A percentile compares a stretch with the other conserved stretches of the same genome.
Conservation (phyloP, 2,329 filamentous ascomycete species). For the Hawksworthiomyces lignivorus region DNA sequence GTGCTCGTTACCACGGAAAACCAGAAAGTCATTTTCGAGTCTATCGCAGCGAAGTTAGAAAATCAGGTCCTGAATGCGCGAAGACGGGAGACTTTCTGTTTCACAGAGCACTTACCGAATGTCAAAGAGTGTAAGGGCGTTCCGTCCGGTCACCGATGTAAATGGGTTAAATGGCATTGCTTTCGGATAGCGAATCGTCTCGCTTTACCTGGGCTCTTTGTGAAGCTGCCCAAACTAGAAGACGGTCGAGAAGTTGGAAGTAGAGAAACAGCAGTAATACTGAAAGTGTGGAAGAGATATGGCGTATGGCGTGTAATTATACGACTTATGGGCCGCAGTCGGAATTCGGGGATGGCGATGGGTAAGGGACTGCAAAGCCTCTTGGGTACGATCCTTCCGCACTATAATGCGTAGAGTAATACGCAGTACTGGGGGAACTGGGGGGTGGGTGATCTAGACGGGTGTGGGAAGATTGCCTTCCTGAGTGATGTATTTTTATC, state of each 20-base stretch:
- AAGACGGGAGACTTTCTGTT: not conserved
- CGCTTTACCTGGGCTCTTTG: no score
- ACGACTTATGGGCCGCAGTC: not conserved
- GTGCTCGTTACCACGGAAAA: slow-evolving; percentile 66
- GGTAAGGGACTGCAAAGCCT: not conserved
- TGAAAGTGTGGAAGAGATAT: no score
- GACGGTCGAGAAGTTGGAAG: not conserved
- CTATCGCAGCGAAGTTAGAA: slow-evolving; percentile 31
- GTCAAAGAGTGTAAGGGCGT: slow-evolving; percentile 48
- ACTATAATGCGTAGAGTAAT: no score
- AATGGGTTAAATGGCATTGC: slow-evolving; percentile 52
- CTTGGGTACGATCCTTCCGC: no score
- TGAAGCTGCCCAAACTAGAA: slow-evolving; percentile 2
- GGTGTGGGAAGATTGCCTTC: no score
- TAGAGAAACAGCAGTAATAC: not conserved
- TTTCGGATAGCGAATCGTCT: no score
- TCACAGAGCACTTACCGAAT: slow-evolving; percentile 39
- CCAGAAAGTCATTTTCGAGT: slow-evolving; percentile 70
- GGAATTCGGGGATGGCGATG: slow-evolving; percentile 5
- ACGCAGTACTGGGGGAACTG: no score
- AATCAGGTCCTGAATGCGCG: no score
- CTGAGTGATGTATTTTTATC: no score
- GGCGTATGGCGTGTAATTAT: no score
- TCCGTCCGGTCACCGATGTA: slow-evolving; percentile 41
- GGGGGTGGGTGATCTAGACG: no score